Conservation (phyloP, 495 filamentous ascomycete genomes). For the Neurospora tetraspora region DNA sequence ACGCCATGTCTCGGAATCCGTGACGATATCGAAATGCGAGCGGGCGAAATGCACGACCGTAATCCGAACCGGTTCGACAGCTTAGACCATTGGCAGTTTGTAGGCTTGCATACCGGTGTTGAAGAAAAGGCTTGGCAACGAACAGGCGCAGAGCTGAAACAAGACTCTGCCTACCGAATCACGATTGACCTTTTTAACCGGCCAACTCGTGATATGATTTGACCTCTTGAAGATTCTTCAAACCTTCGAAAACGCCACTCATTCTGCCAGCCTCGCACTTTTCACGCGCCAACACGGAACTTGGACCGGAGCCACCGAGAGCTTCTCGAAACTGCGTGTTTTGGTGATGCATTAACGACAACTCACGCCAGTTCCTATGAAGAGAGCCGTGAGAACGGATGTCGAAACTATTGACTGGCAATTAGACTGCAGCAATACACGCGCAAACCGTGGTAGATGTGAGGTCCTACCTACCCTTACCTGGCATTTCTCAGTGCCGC, state of each 20-base stretch:
- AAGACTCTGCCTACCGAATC: background rate
- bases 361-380: background rate
- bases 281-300: background rate
- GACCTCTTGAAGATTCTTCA: conserved; percentile 27
- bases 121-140: background rate
- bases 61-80: background rate
- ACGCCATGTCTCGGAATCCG: background rate
- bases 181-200: background rate
- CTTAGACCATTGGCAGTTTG: background rate
- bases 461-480: background rate
- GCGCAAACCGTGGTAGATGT: no score
- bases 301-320: background rate
- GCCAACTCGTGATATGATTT: conserved; percentile 7
- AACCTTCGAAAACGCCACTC: conserved; percentile 23
- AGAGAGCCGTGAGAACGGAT: background rate
- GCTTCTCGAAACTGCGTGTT: background rate
- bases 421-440: no score
- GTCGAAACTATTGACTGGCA: no score
- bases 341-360: no score
- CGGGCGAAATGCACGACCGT: background rate
- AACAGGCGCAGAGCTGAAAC: background rate
- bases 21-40: background rate
- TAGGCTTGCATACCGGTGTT: background rate
- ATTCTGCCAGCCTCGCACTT: background rate
- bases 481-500: conserved; percentile 9